Conservation (phyloP, 2,329 filamentous ascomycete species). For the Fusarium nisikadoi region DNA sequence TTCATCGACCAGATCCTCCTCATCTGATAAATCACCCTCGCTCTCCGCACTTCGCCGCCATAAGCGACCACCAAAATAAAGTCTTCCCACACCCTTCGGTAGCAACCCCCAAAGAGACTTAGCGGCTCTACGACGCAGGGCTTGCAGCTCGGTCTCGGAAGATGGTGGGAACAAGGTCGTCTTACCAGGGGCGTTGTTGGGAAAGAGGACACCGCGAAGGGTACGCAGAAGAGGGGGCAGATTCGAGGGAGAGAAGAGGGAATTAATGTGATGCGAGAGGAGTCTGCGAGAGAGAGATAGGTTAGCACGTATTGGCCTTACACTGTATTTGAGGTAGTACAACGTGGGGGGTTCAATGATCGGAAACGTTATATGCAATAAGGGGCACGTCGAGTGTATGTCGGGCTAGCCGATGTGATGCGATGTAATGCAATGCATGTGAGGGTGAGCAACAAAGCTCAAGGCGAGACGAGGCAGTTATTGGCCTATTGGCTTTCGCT, state of each 20-base stretch:
- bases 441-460: conserved; percentile 27
- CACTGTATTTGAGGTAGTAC: conserved; percentile 24
- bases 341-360: conserved; percentile 33
- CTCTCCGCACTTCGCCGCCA: conserved; percentile 40
- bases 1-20: conserved; percentile 62
- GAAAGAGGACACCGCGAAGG: conserved; percentile 83
- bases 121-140: conserved; percentile 75
- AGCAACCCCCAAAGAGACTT: conserved; percentile 63
- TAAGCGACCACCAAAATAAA: conserved; percentile 61
- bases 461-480: conserved; percentile 30
- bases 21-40: conserved; percentile 38
- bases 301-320: conserved; percentile 40
- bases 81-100: conserved; percentile 58
- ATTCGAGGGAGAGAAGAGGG: conserved; percentile 70
- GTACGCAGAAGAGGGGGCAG: conserved; percentile 75
- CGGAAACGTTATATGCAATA: conserved; percentile 30
- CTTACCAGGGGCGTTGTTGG: conserved; percentile 80
- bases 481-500: conserved; percentile 34
- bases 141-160: conserved; percentile 67
- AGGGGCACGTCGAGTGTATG: conserved; percentile 19
- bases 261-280: conserved; percentile 67
- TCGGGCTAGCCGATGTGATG: conserved; percentile 26
- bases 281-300: conserved; percentile 56
- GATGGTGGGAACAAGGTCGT: conserved; percentile 69
- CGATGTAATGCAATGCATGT: conserved; percentile 15